A percentile compares a stretch with the other conserved stretches of the same genome.
These are phyloP conservation scores for Gymnopilus junonius DNA, from an alignment of 768 basidiomycete species.

Conservation along the genomic window DNA sequence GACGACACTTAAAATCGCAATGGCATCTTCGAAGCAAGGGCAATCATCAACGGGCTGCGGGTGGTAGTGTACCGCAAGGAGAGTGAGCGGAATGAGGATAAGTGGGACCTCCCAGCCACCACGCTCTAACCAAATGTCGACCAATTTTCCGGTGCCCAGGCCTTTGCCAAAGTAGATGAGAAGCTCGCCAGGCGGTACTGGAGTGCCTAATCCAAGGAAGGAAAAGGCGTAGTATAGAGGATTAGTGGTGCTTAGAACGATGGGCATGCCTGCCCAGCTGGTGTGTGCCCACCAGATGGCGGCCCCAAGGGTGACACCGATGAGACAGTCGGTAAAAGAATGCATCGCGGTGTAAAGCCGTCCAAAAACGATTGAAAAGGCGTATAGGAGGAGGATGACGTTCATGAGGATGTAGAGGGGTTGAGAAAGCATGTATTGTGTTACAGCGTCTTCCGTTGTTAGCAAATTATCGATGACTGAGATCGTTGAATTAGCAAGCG, in stretches of 20 bases:
- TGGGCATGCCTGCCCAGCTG: conserved; percentile 43
- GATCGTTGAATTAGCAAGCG: conserved; percentile 7
- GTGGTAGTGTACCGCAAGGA: conserved; percentile 84
- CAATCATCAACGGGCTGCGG: conserved; percentile 97
- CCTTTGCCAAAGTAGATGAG: conserved; percentile 42
- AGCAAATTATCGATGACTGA: background rate
- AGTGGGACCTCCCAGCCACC: conserved; percentile 63
- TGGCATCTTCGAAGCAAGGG: conserved; percentile 97
- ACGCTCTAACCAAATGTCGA: conserved; percentile 38
- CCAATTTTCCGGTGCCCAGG: conserved; percentile 36
- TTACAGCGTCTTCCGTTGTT: conserved; percentile 23
- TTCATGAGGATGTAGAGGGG: conserved; percentile 46
- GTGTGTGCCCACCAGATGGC: conserved; percentile 68
- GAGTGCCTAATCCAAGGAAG: conserved; percentile 27
- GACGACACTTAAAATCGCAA: conserved; percentile 87
- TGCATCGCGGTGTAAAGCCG: conserved; percentile 91
- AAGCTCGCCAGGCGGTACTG: conserved; percentile 17
- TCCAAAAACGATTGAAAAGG: conserved; percentile 75
- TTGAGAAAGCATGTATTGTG: conserved; percentile 44
- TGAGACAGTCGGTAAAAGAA: conserved; percentile 73
- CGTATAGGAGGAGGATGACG: conserved; percentile 57
- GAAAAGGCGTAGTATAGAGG: conserved; percentile 30
- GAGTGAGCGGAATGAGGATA: conserved; percentile 61
- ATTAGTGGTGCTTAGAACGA: conserved; percentile 34
- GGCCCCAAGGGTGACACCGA: conserved; percentile 68